phyloP scores from a whole-genome alignment of 768 basidiomycete genomes.

The Clitopilus hobsonii region DNA sequence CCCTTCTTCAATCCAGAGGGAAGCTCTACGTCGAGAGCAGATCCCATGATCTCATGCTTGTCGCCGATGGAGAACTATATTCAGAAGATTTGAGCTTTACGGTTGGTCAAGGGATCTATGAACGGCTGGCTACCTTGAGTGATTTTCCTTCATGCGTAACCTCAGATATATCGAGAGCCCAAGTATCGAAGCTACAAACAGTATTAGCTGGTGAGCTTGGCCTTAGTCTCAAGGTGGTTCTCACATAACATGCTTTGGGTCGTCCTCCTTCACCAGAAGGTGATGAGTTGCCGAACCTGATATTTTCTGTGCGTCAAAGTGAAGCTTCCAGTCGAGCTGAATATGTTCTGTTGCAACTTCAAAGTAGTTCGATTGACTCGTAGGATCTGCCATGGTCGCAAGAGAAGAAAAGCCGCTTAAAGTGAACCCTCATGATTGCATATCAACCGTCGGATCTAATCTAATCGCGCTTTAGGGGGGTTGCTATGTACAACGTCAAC shows the following conservation, averaged over 20 bases:
- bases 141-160: conserved; percentile 48
- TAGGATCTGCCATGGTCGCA: conserved; percentile 42
- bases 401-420: background rate
- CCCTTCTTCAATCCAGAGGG: conserved; percentile 36
- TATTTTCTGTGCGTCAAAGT: conserved; percentile 60
- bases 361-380: conserved; percentile 78
- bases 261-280: conserved; percentile 48
- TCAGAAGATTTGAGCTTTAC: conserved; percentile 2
- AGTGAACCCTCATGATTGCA: conserved; percentile 3
- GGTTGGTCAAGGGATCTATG: too few relatives aligned
- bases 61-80: conserved; percentile 48
- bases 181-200: conserved; percentile 63
- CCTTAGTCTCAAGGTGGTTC: conserved; percentile 12
- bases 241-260: conserved; percentile 58
- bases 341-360: conserved; percentile 64
- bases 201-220: background rate
- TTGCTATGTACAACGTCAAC: conserved; percentile 3
- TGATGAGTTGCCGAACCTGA: conserved; percentile 63
- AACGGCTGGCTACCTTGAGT: conserved; percentile 39
- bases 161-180: conserved; percentile 54
- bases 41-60: conserved; percentile 72
- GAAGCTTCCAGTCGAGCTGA: conserved; percentile 71
- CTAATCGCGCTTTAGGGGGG: background rate
- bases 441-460: conserved; percentile 4
- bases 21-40: conserved; percentile 62